Evolutionary conservation across 2,329 filamentous ascomycete species (phyloP), one percentile per base, ranked within the genome.

Genomic region (Hypoxylon rubiginosum): DNA sequence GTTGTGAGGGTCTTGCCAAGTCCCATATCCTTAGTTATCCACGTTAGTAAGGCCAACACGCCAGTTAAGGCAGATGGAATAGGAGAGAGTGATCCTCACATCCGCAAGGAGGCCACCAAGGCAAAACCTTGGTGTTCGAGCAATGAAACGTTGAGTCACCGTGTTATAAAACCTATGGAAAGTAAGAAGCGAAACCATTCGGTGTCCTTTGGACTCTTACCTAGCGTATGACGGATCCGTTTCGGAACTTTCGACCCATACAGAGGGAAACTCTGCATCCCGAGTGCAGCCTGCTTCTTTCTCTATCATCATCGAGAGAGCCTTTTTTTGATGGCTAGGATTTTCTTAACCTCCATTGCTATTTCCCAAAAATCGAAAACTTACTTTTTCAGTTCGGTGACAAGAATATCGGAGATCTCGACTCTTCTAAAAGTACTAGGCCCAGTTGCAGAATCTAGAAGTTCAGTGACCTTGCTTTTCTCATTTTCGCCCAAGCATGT

Each of bases 271-370:
- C 30, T 63, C 46, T 6, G 59, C n/a, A 30, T 53, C 51, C 2
- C 46, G 51, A 50, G 62, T 59, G 24, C 46, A 30, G 36, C 64
- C 64, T 4, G 46, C 58, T 49, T 66, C 64, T 24, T 66, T 66
- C 51, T 66, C 64, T 28, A 55, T 30, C 64, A 66, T 66, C 59
- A 66, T 66, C 10, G 64, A 51, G n/a, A 66, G 59, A 24, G 51
- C 59, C 36, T 63, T 52, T 9, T 6, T 34, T 59, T 66, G 64
- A 57, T 66, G 51, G 24, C 64, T 66, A 28, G 17, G 6, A 24
- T 1, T 4, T 36, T 24, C 9, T 63, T 17, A 59, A 9, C 30
- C 19, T 6, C 15, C 2, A 24, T 3, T n/a, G 26, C 9, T 15
- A 46, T 30, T n/a, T n/a, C n/a, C n/a, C n/a, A n/a, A n/a, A n/a